These are phyloP conservation scores for Ceratocystis alfenasii DNA, from an alignment of 2,329 filamentous ascomycete genomes.

Conservation along the genomic window DNA sequence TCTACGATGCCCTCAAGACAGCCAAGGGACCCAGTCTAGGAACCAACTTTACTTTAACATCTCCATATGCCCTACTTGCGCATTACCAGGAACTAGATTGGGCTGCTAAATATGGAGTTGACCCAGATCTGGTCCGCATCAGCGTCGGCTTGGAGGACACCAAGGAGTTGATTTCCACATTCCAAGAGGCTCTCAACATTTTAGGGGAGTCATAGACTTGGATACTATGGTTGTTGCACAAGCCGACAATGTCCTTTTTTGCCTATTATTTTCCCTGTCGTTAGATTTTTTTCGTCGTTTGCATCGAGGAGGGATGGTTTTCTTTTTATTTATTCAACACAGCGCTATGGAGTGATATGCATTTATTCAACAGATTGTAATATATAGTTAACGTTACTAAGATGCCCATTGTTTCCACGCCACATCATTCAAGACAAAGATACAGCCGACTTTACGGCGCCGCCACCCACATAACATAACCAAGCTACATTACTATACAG, in stretches of 20 bases:
- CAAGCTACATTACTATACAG: conserved; percentile 47
- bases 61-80: conserved; percentile 80
- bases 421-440: not conserved
- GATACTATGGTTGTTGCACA: too few species aligned
- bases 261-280: not conserved
- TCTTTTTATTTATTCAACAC: conserved; percentile 10
- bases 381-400: conserved; percentile 6
- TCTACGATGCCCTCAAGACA: conserved; percentile 77
- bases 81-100: conserved; percentile 90
- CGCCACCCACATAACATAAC: not conserved
- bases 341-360: not conserved
- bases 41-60: conserved; percentile 90
- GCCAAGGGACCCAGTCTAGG: conserved; percentile 90
- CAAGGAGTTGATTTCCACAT: conserved; percentile 48
- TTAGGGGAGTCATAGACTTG: not conserved
- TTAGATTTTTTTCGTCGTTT: not conserved
- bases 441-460: not conserved
- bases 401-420: not conserved
- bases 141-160: conserved; percentile 83
- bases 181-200: conserved; percentile 58
- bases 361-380: conserved; percentile 4
- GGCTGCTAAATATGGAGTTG: conserved; percentile 71
- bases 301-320: not conserved
- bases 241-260: too few species aligned
- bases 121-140: conserved; percentile 67